phyloP scores from a whole-genome alignment of 371 early-diverging fungal genomes.

The Actinomortierella ambigua region DNA sequence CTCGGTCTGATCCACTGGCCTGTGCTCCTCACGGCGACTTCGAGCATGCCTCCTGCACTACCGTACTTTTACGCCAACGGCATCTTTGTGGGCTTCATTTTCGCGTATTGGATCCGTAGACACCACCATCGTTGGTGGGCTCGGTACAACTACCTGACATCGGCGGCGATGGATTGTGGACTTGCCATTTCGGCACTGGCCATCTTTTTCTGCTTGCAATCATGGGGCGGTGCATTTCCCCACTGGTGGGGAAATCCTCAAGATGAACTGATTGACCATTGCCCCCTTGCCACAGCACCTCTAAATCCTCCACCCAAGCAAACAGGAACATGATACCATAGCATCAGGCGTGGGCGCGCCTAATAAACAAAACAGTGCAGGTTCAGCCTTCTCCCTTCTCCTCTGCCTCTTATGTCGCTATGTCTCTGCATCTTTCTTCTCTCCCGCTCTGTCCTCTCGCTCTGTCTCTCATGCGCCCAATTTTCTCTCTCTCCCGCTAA shows the following conservation, averaged over 20 bases:
- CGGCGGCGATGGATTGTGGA: slow-evolving; percentile 77
- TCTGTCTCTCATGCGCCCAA: too few species aligned
- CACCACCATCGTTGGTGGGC: slow-evolving; percentile 71
- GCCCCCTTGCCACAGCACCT: slow-evolving; percentile 3
- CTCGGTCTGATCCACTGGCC: slow-evolving; percentile 63
- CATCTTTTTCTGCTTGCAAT: slow-evolving; percentile 57
- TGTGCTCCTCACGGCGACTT: slow-evolving; percentile 66
- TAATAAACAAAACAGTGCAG: too few species aligned
- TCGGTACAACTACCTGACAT: slow-evolving; percentile 74
- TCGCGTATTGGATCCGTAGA: slow-evolving; percentile 62
- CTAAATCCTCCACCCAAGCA: too few species aligned
- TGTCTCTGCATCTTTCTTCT: too few species aligned
- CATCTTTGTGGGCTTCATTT: slow-evolving; percentile 66
- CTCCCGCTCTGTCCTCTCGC: too few species aligned
- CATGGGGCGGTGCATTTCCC: slow-evolving; percentile 7
- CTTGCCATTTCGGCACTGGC: slow-evolving; percentile 53
- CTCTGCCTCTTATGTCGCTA: too few species aligned
- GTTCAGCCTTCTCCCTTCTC: too few species aligned
- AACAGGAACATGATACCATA: too few species aligned
- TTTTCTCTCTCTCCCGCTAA: too few species aligned
- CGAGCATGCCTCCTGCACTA: slow-evolving; percentile 72
- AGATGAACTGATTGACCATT: slow-evolving; percentile 18
- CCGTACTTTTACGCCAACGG: slow-evolving; percentile 61
- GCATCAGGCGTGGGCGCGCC: too few species aligned
- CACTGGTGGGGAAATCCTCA: slow-evolving; percentile 46